Conservation (phyloP, 2,329 filamentous ascomycete genomes). For the Hypoxylon sp. region DNA sequence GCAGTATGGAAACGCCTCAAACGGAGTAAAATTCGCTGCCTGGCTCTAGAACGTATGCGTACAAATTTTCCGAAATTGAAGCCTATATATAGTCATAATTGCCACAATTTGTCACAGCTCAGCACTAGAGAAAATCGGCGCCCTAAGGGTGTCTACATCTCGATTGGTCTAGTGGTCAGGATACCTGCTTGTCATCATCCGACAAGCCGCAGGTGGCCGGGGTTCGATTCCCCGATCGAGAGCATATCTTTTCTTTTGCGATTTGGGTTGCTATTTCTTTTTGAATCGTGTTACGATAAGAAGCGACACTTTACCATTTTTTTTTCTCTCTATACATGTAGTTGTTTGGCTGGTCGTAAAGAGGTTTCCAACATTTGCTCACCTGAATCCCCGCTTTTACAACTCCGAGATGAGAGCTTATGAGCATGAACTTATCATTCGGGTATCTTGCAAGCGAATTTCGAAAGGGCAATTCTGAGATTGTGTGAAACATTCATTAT, state of each 20-base stretch:
- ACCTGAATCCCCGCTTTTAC: background rate
- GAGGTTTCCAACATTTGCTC: background rate
- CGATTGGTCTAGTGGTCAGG: conserved; percentile 46
- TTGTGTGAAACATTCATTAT: background rate
- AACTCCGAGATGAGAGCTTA: background rate
- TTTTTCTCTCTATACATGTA: too few species aligned
- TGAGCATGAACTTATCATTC: too few species aligned
- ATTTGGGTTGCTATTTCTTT: conserved; percentile 10
- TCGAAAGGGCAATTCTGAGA: background rate
- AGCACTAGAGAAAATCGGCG: conserved; percentile 25
- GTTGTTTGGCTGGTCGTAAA: too few species aligned
- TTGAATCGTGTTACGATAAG: background rate
- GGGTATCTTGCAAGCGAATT: background rate
- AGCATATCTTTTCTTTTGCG: conserved; percentile 33
- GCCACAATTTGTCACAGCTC: background rate
- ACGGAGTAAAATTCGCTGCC: background rate
- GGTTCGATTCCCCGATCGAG: conserved; percentile 55
- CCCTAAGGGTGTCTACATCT: conserved; percentile 21
- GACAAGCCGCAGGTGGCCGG: conserved; percentile 50
- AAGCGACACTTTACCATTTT: too few species aligned
- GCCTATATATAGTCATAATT: background rate
- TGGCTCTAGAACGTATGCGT: background rate
- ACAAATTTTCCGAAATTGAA: background rate
- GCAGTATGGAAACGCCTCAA: background rate
- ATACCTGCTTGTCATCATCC: conserved; percentile 42